phyloP scores from a whole-genome alignment of 2,329 filamentous ascomycete species.

The Cryphonectria carpinicola region DNA sequence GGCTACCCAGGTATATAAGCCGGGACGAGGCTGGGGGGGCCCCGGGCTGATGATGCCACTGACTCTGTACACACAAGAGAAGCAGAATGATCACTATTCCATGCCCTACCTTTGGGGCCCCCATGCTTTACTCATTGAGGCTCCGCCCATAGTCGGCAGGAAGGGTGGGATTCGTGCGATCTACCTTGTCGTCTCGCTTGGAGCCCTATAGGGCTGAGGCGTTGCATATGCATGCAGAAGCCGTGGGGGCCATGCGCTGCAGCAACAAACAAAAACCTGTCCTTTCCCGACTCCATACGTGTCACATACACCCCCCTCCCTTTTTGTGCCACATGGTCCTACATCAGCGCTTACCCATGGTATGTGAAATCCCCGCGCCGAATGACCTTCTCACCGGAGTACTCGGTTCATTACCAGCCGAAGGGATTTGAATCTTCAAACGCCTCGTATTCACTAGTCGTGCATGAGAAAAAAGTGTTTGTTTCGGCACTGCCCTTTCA shows the following conservation, averaged over 20 bases:
- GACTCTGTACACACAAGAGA: neutral
- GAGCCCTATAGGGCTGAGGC: conserved; percentile 5
- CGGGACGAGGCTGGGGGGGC: neutral
- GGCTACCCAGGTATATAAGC: neutral
- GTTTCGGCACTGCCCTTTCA: neutral
- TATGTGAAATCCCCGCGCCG: neutral
- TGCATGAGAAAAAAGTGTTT: neutral
- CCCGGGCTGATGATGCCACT: neutral
- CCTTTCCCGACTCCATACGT: neutral
- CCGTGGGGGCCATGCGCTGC: conserved; percentile 1
- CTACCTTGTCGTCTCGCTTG: neutral
- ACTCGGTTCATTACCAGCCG: neutral
- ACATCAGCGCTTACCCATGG: neutral
- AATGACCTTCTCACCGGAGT: neutral
- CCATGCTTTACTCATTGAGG: neutral
- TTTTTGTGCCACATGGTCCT: neutral
- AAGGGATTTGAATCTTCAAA: neutral
- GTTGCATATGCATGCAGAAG: neutral
- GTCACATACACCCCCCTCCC: neutral
- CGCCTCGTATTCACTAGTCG: neutral
- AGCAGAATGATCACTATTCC: neutral
- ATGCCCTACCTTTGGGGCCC: neutral
- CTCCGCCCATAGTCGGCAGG: too few species aligned
- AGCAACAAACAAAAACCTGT: neutral
- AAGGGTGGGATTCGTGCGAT: neutral